These are phyloP conservation scores for Pachysandra terminalis DNA, from an alignment of 164 flowering plant species.

Conservation along the genomic window DNA sequence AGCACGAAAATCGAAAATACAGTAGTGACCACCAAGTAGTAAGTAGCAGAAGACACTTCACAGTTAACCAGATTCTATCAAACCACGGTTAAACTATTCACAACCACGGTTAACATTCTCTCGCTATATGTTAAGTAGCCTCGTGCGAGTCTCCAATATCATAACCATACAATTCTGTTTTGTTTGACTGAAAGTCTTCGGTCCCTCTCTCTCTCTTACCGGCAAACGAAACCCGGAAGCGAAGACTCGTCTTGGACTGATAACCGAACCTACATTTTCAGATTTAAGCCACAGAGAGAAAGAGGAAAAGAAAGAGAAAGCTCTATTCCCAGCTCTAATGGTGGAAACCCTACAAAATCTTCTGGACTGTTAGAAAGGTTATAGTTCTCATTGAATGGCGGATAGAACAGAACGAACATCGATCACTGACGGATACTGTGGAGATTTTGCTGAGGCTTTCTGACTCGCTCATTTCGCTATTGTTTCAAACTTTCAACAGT, in stretches of 20 bases:
- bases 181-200: constrained; percentile 20
- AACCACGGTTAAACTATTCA: constrained; percentile 1
- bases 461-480: neutral
- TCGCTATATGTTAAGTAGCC: neutral
- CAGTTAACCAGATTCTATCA: constrained; percentile 13
- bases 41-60: neutral
- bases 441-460: neutral
- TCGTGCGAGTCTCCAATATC: neutral
- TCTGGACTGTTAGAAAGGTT: neutral
- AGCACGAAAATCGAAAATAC: neutral
- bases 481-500: too few species aligned
- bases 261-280: neutral
- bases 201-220: neutral
- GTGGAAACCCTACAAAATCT: neutral
- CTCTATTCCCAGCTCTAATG: neutral
- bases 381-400: neutral
- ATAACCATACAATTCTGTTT: neutral
- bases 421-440: neutral
- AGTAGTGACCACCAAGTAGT: too few species aligned
- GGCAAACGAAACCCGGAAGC: neutral
- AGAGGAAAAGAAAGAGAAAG: neutral
- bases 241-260: neutral
- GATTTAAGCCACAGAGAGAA: neutral
- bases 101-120: constrained; percentile 6
- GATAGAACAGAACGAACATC: neutral